Conservation (phyloP, 371 early-diverging fungal genomes). For the Lichtheimia ornata region DNA sequence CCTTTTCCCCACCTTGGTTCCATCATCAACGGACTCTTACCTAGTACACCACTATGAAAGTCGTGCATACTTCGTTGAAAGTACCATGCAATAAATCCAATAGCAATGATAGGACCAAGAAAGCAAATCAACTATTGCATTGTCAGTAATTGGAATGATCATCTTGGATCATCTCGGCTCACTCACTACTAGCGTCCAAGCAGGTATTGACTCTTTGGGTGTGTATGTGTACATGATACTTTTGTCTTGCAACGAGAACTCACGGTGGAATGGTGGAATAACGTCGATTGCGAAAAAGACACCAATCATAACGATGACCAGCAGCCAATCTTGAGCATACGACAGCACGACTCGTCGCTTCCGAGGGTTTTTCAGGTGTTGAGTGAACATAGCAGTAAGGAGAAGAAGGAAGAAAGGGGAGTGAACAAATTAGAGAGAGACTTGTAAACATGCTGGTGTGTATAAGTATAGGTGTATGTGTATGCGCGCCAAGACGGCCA, state of each 20-base stretch:
- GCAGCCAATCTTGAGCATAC: constrained; percentile 65
- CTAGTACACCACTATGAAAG: constrained; percentile 67
- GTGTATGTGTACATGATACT: constrained; percentile 53
- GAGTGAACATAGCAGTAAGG: background rate
- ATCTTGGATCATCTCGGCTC: background rate
- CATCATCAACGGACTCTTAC: constrained; percentile 18
- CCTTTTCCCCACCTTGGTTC: too few species aligned
- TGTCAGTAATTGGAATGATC: too few species aligned
- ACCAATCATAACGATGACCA: constrained; percentile 54
- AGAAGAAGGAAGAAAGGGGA: background rate
- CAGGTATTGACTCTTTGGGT: constrained; percentile 4
- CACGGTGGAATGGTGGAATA: constrained; percentile 66
- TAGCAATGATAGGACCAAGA: constrained; percentile 55
- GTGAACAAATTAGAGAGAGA: background rate
- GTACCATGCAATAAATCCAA: constrained; percentile 44
- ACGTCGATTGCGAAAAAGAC: constrained; percentile 53
- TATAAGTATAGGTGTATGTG: too few species aligned
- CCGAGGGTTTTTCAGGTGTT: constrained; percentile 9
- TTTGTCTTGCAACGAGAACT: constrained; percentile 67
- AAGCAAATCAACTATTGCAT: constrained; percentile 37
- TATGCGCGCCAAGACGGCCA: too few species aligned
- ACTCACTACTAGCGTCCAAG: constrained; percentile 4
- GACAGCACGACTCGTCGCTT: constrained; percentile 42
- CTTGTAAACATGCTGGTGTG: too few species aligned
- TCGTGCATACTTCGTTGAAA: constrained; percentile 60